phyloP scores from a whole-genome alignment of 305 asterid genomes.

The Fraxinus albicans region DNA sequence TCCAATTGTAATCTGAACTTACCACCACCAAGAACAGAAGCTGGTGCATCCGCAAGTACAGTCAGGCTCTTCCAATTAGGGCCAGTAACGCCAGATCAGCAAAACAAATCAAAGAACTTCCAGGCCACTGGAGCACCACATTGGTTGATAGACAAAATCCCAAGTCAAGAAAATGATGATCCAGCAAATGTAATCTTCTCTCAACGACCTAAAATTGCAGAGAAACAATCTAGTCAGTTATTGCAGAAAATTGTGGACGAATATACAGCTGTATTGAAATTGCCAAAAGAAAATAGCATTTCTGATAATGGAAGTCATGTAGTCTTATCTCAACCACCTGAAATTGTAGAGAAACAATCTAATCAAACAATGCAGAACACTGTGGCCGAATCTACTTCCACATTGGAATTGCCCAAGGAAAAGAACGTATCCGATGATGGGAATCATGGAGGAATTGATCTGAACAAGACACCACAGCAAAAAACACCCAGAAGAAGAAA shows the following conservation, averaged over 20 bases:
- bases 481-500: slow-evolving; percentile 71
- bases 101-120: slow-evolving; percentile 37
- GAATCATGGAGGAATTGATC: slow-evolving; percentile 51
- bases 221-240: slow-evolving; percentile 31
- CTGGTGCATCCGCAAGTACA: slow-evolving; percentile 41
- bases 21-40: slow-evolving; percentile 42
- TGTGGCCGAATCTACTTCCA: slow-evolving; percentile 29
- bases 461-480: slow-evolving; percentile 67
- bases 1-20: slow-evolving; percentile 38
- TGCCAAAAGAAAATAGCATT: slow-evolving; percentile 30
- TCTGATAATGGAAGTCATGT: slow-evolving; percentile 35
- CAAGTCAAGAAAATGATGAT: slow-evolving; percentile 34
- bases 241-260: slow-evolving; percentile 29
- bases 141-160: slow-evolving; percentile 28
- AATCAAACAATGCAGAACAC: slow-evolving; percentile 30
- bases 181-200: slow-evolving; percentile 28
- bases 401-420: slow-evolving; percentile 33
- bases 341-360: slow-evolving; percentile 32
- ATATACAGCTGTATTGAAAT: slow-evolving; percentile 5
- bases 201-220: slow-evolving; percentile 33
- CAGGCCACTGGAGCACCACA: slow-evolving; percentile 38
- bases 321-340: slow-evolving; percentile 26
- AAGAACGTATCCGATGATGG: slow-evolving; percentile 30
- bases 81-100: slow-evolving; percentile 65
- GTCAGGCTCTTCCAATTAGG: slow-evolving; percentile 37